Conservation (phyloP, 805 yeast species). For the Blastobotrys attinorum region DNA sequence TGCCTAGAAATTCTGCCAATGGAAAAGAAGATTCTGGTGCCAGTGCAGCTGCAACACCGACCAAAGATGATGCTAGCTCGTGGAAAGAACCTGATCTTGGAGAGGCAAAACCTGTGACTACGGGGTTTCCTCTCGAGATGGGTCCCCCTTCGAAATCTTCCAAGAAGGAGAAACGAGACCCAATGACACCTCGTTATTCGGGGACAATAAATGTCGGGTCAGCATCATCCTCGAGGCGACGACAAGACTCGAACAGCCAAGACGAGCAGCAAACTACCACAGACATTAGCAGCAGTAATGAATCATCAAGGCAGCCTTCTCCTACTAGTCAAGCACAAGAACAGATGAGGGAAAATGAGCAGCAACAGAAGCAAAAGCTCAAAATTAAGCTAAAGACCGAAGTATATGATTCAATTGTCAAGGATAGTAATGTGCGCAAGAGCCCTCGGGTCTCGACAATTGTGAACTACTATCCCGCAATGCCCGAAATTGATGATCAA, state of each 20-base stretch:
- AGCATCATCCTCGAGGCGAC: no score
- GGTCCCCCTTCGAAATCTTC: constrained; percentile 41
- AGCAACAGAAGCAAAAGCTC: constrained; percentile 13
- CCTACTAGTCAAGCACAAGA: not conserved
- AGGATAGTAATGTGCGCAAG: constrained; percentile 8
- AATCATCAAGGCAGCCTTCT: no score
- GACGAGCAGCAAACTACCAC: no score
- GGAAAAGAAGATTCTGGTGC: no score
- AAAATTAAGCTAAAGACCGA: constrained; percentile 18
- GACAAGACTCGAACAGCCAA: not conserved
- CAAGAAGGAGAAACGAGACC: not conserved
- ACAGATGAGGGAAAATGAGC: not conserved
- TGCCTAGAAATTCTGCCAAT: no score
- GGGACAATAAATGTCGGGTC: no score
- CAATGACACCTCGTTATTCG: not conserved
- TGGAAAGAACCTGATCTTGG: constrained; percentile 55
- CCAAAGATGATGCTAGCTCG: no score
- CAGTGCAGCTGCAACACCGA: no score
- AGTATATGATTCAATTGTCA: constrained; percentile 14
- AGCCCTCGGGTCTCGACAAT: not conserved
- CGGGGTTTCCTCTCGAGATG: constrained; percentile 69
- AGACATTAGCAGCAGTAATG: no score
- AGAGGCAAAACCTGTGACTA: constrained; percentile 48
- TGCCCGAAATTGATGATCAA: not conserved
- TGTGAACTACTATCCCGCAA: not conserved